A percentile compares a stretch with the other conserved stretches of the same genome.
Conservation (phyloP, 176 grass and related monocot species). For the Avena insularis region DNA sequence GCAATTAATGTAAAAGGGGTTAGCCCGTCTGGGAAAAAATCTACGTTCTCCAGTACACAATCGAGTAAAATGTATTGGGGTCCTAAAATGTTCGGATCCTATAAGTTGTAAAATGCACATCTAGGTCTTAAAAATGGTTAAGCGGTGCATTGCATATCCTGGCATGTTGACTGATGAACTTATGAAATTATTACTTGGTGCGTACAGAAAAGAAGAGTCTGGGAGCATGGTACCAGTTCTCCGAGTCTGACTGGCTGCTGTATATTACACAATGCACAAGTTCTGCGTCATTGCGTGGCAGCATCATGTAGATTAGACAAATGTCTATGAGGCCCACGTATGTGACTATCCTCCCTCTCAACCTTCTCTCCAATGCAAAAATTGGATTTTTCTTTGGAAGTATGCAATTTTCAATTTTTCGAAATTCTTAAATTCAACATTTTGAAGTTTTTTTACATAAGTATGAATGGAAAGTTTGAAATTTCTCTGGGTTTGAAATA, state of each 20-base stretch:
- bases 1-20: too few species aligned
- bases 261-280: background rate
- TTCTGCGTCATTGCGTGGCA: background rate
- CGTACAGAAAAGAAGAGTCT: too few species aligned
- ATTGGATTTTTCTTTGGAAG: too few species aligned
- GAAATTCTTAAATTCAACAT: background rate
- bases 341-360: too few species aligned
- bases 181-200: too few species aligned
- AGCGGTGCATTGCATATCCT: too few species aligned
- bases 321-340: background rate
- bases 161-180: too few species aligned
- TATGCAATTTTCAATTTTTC: background rate
- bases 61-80: background rate
- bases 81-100: background rate
- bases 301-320: background rate
- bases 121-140: background rate
- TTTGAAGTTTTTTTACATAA: background rate
- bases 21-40: too few species aligned
- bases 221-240: too few species aligned
- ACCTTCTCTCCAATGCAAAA: too few species aligned
- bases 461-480: background rate
- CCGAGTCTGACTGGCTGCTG: too few species aligned
- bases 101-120: background rate
- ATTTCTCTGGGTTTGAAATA: background rate
- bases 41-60: background rate